phyloP scores from a whole-genome alignment of 352 stramenopile genomes.

The Phytophthora niederhauseri region DNA sequence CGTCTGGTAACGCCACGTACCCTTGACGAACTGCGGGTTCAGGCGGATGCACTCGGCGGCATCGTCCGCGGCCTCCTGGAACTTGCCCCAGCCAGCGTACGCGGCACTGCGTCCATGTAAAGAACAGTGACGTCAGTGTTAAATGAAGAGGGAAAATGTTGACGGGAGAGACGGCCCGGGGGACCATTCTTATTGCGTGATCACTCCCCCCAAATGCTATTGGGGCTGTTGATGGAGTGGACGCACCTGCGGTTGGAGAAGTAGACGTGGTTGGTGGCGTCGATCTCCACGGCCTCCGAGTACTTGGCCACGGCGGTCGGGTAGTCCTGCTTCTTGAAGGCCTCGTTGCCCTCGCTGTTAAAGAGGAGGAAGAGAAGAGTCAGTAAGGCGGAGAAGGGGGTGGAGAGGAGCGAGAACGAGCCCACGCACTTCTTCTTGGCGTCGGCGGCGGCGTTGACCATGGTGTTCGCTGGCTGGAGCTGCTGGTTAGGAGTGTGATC shows the following conservation, averaged over 20 bases:
- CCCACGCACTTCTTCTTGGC: constrained; percentile 82
- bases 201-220: neutral
- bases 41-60: constrained; percentile 90
- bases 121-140: constrained; percentile 6
- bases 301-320: constrained; percentile 92
- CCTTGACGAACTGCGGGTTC: constrained; percentile 96
- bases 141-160: constrained; percentile 2
- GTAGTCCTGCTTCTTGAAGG: constrained; percentile 94
- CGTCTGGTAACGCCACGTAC: constrained; percentile 22
- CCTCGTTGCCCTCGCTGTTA: constrained; percentile 92
- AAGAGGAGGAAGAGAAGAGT: neutral
- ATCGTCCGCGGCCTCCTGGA: constrained; percentile 87
- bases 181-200: neutral
- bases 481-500: constrained; percentile 17
- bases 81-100: constrained; percentile 68
- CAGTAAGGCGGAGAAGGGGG: neutral
- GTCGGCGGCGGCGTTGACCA: constrained; percentile 78
- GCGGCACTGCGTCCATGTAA: constrained; percentile 53
- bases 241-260: constrained; percentile 92
- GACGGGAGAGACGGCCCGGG: neutral
- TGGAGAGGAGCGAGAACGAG: neutral
- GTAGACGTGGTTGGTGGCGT: constrained; percentile 93
- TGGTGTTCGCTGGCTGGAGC: constrained; percentile 30
- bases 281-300: constrained; percentile 91
- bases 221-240: neutral